Conservation (phyloP, 306 rosid species). For the Malus asiatica region DNA sequence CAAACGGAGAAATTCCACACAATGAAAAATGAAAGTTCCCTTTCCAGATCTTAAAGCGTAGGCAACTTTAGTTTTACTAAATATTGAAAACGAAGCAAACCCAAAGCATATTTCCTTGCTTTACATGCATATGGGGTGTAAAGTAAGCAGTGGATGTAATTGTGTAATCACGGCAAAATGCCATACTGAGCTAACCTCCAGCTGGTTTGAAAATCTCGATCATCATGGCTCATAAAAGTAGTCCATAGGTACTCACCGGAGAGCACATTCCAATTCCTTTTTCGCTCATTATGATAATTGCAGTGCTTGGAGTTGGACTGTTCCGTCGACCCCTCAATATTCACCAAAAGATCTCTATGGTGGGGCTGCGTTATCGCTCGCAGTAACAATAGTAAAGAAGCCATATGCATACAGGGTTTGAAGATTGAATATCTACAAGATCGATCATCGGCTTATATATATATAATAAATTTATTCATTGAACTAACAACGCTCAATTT, state of each 20-base stretch:
- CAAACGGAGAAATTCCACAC: too few relatives aligned
- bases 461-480: too few relatives aligned
- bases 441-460: too few relatives aligned
- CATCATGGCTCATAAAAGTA: background rate
- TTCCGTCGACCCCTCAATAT: background rate
- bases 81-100: too few relatives aligned
- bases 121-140: background rate
- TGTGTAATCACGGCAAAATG: background rate
- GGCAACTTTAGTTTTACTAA: too few relatives aligned
- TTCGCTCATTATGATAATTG: background rate
- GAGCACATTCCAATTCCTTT: too few relatives aligned
- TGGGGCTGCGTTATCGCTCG: background rate
- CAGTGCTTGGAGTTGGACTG: background rate
- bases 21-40: background rate
- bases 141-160: background rate
- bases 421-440: background rate
- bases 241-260: background rate
- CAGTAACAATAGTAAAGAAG: conserved; percentile 1
- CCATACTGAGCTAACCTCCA: background rate
- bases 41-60: background rate
- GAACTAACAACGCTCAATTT: too few relatives aligned
- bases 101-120: too few relatives aligned
- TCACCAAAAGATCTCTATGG: background rate
- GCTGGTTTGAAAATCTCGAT: background rate
- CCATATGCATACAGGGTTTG: background rate